Evolutionary conservation across 768 basidiomycete genomes (phyloP), one percentile per base, ranked within the genome.

Genomic region (Mycena haematopus): DNA sequence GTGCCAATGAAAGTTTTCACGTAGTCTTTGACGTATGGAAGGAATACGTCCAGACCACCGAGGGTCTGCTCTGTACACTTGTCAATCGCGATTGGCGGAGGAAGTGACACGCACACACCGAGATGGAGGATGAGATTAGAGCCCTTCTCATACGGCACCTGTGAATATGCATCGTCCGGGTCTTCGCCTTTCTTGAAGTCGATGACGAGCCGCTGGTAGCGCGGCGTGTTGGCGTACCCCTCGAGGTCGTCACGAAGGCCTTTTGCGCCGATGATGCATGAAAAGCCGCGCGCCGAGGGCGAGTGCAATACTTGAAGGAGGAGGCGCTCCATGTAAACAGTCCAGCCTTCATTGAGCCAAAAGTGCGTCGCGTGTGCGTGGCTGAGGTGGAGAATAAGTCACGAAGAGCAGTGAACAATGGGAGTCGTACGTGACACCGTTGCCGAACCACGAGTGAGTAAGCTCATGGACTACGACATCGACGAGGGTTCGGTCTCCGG

Each of bases 321-420:
- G 9, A 96, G 76, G 17, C 95, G 87, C 72, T 99, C 96, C 31
- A 92, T 88, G 71, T 95, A 98, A 0, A 92, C 95, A 33, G 96
- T 97, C 90, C 92, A 96, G 27, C 94, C 91, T 78, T 95, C 92
- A 72, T 94, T 95, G 40, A 95, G 84, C 91, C 92, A 93, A 77
- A 93, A 93, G 74, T 92, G 90, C 0, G 86, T 84, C 0, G 91
- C 86, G 65, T 92, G 76, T 0, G 89, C 88, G 58, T 91, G 88
- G 0, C 88, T 85, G 36, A 33, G n/a, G 19, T 33, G 7, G n/a
- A 35, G 52, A 35, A 21, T 60, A 21, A 24, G 31, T 24, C 24
- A 38, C 21, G 33, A 19, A 14, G 19, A 46, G 29, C 29, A 24
- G 33, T 63, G 54, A 25, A 14, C 38, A 10, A 25, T 27, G n/a